Evolutionary conservation across 768 basidiomycete genomes (phyloP).

Genomic region (Leccinellum rugosiceps): DNA sequence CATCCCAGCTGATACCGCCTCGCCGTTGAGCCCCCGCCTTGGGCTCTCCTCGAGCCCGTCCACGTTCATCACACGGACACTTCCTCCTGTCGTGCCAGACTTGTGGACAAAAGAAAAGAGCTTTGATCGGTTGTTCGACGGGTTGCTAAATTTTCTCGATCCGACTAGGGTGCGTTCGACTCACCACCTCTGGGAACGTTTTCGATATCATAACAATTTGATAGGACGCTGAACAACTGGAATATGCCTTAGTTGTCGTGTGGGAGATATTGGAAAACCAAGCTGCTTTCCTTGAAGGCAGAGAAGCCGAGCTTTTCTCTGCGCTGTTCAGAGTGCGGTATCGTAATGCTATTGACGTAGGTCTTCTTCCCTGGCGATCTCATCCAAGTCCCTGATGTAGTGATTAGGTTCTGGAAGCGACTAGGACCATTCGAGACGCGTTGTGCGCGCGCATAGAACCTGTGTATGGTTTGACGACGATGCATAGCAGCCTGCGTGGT

Average conservation of each 20-base stretch:
- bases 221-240: slow-evolving; percentile 62
- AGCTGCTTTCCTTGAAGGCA: slow-evolving; percentile 68
- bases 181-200: neutral
- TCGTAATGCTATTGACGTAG: slow-evolving; percentile 66
- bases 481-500: slow-evolving; percentile 67
- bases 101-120: slow-evolving; percentile 72
- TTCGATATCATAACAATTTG: slow-evolving; percentile 1
- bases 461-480: slow-evolving; percentile 80
- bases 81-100: slow-evolving; percentile 46
- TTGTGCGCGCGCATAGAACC: slow-evolving; percentile 72
- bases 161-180: slow-evolving; percentile 52
- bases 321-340: slow-evolving; percentile 70
- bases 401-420: slow-evolving; percentile 74
- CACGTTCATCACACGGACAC: slow-evolving; percentile 40
- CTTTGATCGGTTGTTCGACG: slow-evolving; percentile 68
- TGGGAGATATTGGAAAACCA: slow-evolving; percentile 86
- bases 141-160: slow-evolving; percentile 60
- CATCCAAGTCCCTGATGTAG: neutral
- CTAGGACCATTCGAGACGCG: slow-evolving; percentile 75
- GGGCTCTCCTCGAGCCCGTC: slow-evolving; percentile 56
- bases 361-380: slow-evolving; percentile 19
- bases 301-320: slow-evolving; percentile 73
- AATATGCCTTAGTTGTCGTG: slow-evolving; percentile 75
- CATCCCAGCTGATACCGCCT: slow-evolving; percentile 38
- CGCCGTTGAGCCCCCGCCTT: slow-evolving; percentile 52